These are phyloP conservation scores for Talaromyces albobiverticillius DNA, from an alignment of 2,329 filamentous ascomycete genomes.

Conservation along the genomic window DNA sequence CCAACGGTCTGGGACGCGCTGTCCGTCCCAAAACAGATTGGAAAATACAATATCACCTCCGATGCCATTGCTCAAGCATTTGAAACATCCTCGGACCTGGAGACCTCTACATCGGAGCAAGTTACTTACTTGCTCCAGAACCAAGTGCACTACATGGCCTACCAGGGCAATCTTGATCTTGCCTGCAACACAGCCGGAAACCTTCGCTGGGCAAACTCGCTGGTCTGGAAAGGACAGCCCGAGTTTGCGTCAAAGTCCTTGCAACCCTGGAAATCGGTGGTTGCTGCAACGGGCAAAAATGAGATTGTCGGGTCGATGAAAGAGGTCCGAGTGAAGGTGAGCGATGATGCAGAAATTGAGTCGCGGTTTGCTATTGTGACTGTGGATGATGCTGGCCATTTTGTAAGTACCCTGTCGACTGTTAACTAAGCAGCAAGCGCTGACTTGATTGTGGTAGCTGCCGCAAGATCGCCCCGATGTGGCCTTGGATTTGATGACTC, in stretches of 20 bases:
- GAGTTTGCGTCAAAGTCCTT: constrained; percentile 18
- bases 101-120: not conserved
- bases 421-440: not conserved
- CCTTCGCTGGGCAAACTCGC: constrained; percentile 17
- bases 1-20: constrained; percentile 31
- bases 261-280: constrained; percentile 17
- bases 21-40: constrained; percentile 29
- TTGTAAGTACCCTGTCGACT: constrained; percentile 33
- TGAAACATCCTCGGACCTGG: not conserved
- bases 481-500: constrained; percentile 12
- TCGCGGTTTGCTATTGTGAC: constrained; percentile 20
- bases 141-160: constrained; percentile 38
- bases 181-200: constrained; percentile 43
- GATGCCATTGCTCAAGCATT: not conserved
- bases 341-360: constrained; percentile 5
- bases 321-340: constrained; percentile 15
- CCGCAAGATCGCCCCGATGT: constrained; percentile 16
- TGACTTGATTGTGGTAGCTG: constrained; percentile 4
- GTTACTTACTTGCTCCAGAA: constrained; percentile 34
- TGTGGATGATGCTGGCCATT: constrained; percentile 41
- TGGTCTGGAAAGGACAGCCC: constrained; percentile 22
- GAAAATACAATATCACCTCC: constrained; percentile 26
- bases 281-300: constrained; percentile 8
- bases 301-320: constrained; percentile 16
- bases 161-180: constrained; percentile 40